These are phyloP conservation scores for Babesia sp. DNA, from an alignment of 169 alveolate species.

Conservation along the genomic window DNA sequence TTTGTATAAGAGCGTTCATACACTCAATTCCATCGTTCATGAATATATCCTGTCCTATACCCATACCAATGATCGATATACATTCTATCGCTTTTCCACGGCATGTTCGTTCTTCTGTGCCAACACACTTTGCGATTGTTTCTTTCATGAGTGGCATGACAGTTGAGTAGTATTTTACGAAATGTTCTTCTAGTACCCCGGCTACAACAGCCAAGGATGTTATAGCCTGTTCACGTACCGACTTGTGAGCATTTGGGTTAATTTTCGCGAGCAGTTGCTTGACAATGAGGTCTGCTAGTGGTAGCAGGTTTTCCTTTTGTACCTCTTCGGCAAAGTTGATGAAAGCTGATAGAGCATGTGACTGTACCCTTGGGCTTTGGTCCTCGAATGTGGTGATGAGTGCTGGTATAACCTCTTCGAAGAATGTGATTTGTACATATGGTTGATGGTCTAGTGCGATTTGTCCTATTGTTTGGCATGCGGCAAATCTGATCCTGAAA, in stretches of 20 bases:
- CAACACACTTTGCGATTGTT: slow-evolving; percentile 71
- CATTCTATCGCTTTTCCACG: slow-evolving; percentile 90
- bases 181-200: slow-evolving; percentile 88
- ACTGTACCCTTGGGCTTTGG: slow-evolving; percentile 81
- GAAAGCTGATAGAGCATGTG: slow-evolving; percentile 90
- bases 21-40: slow-evolving; percentile 82
- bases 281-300: slow-evolving; percentile 80
- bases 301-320: slow-evolving; percentile 79
- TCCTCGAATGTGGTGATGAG: slow-evolving; percentile 83
- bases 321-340: slow-evolving; percentile 89
- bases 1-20: slow-evolving; percentile 82
- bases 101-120: slow-evolving; percentile 82
- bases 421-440: slow-evolving; percentile 80
- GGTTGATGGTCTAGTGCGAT: slow-evolving; percentile 89
- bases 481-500: slow-evolving; percentile 89
- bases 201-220: slow-evolving; percentile 90
- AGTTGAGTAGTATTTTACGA: slow-evolving; percentile 80
- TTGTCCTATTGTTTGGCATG: slow-evolving; percentile 90
- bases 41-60: slow-evolving; percentile 81
- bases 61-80: slow-evolving; percentile 85
- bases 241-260: slow-evolving; percentile 63
- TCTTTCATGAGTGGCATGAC: slow-evolving; percentile 85
- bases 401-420: slow-evolving; percentile 77
- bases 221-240: slow-evolving; percentile 87
- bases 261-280: slow-evolving; percentile 78